Percentiles rank a stretch among this genome's conserved stretches.
These are phyloP conservation scores for Larix kaempferi DNA, from an alignment of 75 land plant species.

Conservation along the genomic window DNA sequence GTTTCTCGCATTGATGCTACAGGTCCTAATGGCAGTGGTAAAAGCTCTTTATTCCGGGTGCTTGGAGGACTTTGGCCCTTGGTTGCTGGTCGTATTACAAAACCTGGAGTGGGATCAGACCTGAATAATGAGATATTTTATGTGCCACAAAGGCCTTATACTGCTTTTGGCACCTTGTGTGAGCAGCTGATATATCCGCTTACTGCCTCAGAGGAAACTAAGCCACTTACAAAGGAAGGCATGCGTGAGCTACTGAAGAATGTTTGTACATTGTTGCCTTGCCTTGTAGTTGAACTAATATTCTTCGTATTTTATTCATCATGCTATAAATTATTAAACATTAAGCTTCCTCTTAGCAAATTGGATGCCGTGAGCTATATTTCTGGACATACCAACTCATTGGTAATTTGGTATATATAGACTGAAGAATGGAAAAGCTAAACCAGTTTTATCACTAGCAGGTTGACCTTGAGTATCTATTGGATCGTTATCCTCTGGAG, in stretches of 20 bases:
- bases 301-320: not conserved
- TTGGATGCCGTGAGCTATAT: not conserved
- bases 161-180: conserved; percentile 95
- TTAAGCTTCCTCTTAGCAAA: not conserved
- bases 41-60: conserved; percentile 95
- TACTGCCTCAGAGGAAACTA: conserved; percentile 67
- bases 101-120: conserved; percentile 95
- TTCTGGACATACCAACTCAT: conserved; percentile 4
- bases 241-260: conserved; percentile 93
- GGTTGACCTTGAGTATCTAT: conserved; percentile 96
- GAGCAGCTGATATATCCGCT: conserved; percentile 99
- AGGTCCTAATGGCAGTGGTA: conserved; percentile 99
- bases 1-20: not conserved
- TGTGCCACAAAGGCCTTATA: conserved; percentile 99
- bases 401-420: not conserved
- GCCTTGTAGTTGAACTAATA: not conserved
- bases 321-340: not conserved
- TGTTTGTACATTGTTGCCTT: conserved; percentile 37
- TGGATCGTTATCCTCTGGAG: conserved; percentile 87
- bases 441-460: conserved; percentile 11
- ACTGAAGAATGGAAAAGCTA: not conserved
- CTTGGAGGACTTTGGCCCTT: conserved; percentile 99
- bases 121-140: conserved; percentile 97
- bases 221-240: conserved; percentile 69
- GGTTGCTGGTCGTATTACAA: conserved; percentile 87